phyloP scores from a whole-genome alignment of 2,329 filamentous ascomycete species.

The Xylariales sp. region DNA sequence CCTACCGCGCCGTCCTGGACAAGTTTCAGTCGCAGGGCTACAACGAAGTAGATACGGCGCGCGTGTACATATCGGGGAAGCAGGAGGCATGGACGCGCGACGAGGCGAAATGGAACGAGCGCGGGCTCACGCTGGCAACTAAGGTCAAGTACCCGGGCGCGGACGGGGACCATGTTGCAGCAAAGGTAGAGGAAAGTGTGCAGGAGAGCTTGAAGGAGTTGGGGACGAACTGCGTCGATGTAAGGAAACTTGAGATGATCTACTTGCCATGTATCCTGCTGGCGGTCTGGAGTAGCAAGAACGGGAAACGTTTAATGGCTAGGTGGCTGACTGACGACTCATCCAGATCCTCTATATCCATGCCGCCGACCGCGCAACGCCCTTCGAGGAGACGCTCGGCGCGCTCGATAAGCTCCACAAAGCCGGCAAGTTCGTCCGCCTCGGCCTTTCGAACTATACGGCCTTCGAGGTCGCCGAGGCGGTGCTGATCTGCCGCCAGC shows the following conservation, averaged over 20 bases:
- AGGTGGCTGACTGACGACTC: no score
- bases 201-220: conserved; percentile 68
- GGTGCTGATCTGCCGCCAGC: conserved; percentile 71
- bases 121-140: conserved; percentile 72
- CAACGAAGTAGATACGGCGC: conserved; percentile 80
- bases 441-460: conserved; percentile 81
- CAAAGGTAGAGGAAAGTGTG: conserved; percentile 60
- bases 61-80: conserved; percentile 63
- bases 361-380: conserved; percentile 62
- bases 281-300: no score
- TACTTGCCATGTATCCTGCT: no score
- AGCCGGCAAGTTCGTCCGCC: conserved; percentile 74
- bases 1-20: conserved; percentile 69
- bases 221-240: conserved; percentile 67
- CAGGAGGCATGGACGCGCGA: conserved; percentile 77
- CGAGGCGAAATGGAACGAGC: conserved; percentile 73
- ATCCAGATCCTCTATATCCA: conserved; percentile 66
- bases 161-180: conserved; percentile 57
- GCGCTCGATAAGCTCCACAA: conserved; percentile 78
- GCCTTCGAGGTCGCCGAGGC: conserved; percentile 86
- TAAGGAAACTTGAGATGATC: no score
- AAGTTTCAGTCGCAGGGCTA: conserved; percentile 75
- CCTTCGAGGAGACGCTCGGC: conserved; percentile 75
- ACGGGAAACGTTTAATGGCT: no score
- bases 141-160: conserved; percentile 63